phyloP scores from a whole-genome alignment of 2,329 filamentous ascomycete genomes.

The Colletotrichum horii region DNA sequence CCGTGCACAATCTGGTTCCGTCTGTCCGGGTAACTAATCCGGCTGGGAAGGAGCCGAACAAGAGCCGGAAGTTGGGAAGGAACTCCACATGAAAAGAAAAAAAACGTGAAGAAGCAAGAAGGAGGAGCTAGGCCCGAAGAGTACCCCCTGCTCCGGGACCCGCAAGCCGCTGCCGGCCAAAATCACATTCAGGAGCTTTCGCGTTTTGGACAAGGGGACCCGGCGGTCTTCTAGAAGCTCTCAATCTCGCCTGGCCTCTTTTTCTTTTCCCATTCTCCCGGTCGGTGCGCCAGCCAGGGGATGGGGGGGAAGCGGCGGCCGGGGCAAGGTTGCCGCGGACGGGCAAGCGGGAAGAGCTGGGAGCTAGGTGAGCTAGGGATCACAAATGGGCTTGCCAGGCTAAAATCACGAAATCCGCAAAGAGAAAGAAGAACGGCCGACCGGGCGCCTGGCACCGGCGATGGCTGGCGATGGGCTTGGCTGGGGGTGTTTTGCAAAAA shows the following conservation, averaged over 20 bases:
- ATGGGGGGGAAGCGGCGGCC: not conserved
- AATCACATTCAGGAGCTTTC: not conserved
- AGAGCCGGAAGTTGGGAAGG: constrained; percentile 1
- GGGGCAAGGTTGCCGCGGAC: not conserved
- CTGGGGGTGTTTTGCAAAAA: not conserved
- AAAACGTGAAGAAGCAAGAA: not conserved
- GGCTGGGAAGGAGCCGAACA: constrained; percentile 3
- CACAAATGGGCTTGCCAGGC: not conserved
- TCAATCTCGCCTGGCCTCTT: not conserved
- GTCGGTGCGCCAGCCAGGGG: not conserved
- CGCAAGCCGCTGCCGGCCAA: constrained; percentile 13
- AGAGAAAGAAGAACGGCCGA: not conserved
- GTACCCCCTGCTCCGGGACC: not conserved
- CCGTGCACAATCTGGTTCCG: constrained; percentile 1
- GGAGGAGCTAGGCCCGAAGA: not conserved
- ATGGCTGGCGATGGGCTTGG: not conserved
- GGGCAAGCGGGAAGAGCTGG: not conserved
- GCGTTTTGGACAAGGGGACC: not conserved
- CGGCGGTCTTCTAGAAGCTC: constrained; percentile 14
- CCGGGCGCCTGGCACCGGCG: not conserved
- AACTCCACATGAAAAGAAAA: not conserved
- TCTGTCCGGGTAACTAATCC: not conserved
- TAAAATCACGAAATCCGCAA: constrained; percentile 1
- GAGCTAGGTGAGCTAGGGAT: not conserved
- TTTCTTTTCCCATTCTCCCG: not conserved